A percentile compares a stretch with the other conserved stretches of the same genome.
Evolutionary conservation across 1,284 basidiomycete species (phyloP).

Genomic region (Heterobasidion annosum): DNA sequence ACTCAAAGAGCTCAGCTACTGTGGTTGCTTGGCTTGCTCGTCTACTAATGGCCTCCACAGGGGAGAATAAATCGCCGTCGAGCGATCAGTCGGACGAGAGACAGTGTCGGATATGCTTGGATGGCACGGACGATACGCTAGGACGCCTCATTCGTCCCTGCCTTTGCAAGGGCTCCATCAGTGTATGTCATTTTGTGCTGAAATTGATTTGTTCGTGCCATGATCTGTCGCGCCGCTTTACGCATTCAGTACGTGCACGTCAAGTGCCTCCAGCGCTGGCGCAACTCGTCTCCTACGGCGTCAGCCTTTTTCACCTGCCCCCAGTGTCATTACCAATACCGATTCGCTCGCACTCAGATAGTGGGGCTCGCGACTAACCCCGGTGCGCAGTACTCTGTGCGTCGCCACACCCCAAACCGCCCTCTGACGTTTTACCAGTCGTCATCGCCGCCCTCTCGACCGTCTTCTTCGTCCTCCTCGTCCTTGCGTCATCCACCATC

Average conservation of each 20-base stretch:
- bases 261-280: constrained; percentile 67
- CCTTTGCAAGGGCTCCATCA: constrained; percentile 72
- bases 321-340: constrained; percentile 69
- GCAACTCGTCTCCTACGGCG: constrained; percentile 38
- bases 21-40: too few species aligned
- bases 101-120: constrained; percentile 72
- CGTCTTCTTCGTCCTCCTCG: constrained; percentile 56
- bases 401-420: constrained; percentile 1
- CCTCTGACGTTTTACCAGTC: constrained; percentile 28
- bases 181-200: constrained; percentile 34
- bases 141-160: constrained; percentile 72
- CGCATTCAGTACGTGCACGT: constrained; percentile 60
- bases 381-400: constrained; percentile 27
- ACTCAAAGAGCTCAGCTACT: too few species aligned
- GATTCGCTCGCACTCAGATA: constrained; percentile 58
- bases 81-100: constrained; percentile 26
- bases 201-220: not conserved
- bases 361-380: constrained; percentile 69
- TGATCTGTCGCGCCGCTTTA: constrained; percentile 5
- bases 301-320: constrained; percentile 69
- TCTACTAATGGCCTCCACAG: too few species aligned
- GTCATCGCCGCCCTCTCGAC: constrained; percentile 57
- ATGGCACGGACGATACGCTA: constrained; percentile 49
- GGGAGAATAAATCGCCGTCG: not conserved
- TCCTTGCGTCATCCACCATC: constrained; percentile 62